Conservation (phyloP, 164 flowering plant species). For the Liquidambar formosana region DNA sequence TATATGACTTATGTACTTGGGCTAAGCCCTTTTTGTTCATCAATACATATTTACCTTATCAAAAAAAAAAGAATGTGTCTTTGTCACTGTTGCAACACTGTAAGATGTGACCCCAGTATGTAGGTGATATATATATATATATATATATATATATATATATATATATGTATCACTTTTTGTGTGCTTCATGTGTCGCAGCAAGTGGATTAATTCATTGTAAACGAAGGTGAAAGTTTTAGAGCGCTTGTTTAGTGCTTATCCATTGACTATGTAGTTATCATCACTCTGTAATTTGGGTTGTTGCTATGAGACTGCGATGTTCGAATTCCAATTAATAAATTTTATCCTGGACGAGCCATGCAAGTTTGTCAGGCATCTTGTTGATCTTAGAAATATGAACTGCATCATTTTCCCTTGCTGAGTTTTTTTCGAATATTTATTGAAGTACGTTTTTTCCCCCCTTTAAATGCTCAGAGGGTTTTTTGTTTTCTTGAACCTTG, state of each 20-base stretch:
- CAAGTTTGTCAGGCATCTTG: background rate
- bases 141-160: no score
- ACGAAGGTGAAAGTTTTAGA: background rate
- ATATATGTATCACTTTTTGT: no score
- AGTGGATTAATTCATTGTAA: no score
- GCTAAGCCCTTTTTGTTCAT: no score
- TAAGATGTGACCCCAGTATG: no score
- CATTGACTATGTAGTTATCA: background rate
- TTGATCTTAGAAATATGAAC: background rate
- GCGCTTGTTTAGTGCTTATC: background rate
- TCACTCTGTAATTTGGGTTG: background rate
- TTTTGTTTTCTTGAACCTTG: constrained; percentile 1
- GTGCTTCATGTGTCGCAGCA: no score
- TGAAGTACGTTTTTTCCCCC: background rate
- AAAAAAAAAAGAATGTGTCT: no score
- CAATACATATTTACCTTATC: no score
- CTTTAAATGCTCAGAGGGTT: background rate
- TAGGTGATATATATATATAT: no score
- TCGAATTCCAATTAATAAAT: background rate
- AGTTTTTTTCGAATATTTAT: background rate
- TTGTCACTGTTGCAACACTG: no score
- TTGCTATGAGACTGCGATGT: background rate
- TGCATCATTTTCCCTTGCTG: no score
- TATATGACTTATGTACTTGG: no score
- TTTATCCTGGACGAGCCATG: background rate